Conservation (phyloP, 768 basidiomycete genomes). For the Boletus reticuloceps region DNA sequence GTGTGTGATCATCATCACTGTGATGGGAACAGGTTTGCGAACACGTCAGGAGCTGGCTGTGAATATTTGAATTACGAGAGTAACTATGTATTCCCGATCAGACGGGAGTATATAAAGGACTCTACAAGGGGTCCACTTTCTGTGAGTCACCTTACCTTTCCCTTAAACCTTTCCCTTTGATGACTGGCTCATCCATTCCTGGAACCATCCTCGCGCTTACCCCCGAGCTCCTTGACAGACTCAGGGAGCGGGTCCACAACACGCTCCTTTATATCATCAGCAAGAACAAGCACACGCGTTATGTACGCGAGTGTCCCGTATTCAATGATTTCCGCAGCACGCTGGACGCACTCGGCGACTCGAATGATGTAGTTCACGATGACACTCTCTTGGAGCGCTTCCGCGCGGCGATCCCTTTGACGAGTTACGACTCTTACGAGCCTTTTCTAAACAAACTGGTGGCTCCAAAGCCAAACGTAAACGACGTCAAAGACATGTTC, state of each 20-base stretch:
- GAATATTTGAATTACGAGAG: no score
- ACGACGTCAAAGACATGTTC: slow-evolving; percentile 22
- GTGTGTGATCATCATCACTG: no score
- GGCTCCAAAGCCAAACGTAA: neutral
- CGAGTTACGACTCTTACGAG: slow-evolving; percentile 20
- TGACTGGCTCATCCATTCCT: neutral
- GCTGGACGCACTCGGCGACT: slow-evolving; percentile 2
- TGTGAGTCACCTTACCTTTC: no score
- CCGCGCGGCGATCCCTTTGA: slow-evolving; percentile 18
- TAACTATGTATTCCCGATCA: no score
- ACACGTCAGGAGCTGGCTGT: no score
- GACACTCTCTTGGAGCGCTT: slow-evolving; percentile 11
- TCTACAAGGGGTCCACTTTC: no score
- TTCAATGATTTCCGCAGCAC: slow-evolving; percentile 11
- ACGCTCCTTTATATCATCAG: slow-evolving; percentile 10
- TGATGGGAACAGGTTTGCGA: no score
- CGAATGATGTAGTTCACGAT: neutral
- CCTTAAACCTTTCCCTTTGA: neutral
- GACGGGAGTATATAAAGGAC: no score
- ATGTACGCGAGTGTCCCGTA: slow-evolving; percentile 10
- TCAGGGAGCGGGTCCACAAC: slow-evolving; percentile 2
- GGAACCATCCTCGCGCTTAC: neutral
- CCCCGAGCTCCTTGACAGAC: neutral
- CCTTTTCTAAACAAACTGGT: slow-evolving; percentile 14
- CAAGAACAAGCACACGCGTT: slow-evolving; percentile 15